Conservation (phyloP, 2,329 filamentous ascomycete species). For the Trichoderma atroviride region DNA sequence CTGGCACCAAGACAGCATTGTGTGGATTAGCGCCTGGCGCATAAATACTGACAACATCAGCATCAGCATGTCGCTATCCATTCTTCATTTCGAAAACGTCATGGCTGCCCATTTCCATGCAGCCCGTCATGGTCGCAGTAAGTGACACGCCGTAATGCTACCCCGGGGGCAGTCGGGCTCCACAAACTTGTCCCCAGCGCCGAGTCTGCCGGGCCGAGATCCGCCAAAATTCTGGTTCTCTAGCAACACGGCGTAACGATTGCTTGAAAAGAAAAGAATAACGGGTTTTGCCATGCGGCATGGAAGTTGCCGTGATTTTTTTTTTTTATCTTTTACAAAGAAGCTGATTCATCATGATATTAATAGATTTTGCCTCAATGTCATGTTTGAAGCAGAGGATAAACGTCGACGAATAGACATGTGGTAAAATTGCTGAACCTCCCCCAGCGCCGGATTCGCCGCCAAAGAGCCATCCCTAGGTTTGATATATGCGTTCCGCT, state of each 20-base stretch:
- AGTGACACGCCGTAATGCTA: background rate
- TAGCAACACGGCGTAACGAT: background rate
- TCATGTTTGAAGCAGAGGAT: background rate
- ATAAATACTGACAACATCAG: background rate
- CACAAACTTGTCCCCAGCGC: background rate
- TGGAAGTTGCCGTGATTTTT: background rate
- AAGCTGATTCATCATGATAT: background rate
- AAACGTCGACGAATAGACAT: background rate
- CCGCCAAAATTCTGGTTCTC: background rate
- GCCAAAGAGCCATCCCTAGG: background rate
- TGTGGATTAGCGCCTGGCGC: background rate
- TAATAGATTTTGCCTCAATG: background rate
- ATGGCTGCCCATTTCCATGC: background rate
- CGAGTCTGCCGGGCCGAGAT: constrained; percentile 18
- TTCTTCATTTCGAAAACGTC: background rate
- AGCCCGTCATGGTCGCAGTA: constrained; percentile 11
- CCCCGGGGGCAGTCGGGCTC: constrained; percentile 10
- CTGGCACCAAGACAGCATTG: background rate
- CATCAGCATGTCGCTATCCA: background rate
- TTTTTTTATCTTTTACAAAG: background rate
- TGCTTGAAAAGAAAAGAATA: background rate
- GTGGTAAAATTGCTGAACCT: constrained; percentile 2
- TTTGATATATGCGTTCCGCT: constrained; percentile 18
- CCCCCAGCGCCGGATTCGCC: constrained; percentile 10
- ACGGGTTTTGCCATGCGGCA: background rate